phyloP scores from a whole-genome alignment of 108 stramenopile genomes.

The Stephanodiscus triporus region DNA sequence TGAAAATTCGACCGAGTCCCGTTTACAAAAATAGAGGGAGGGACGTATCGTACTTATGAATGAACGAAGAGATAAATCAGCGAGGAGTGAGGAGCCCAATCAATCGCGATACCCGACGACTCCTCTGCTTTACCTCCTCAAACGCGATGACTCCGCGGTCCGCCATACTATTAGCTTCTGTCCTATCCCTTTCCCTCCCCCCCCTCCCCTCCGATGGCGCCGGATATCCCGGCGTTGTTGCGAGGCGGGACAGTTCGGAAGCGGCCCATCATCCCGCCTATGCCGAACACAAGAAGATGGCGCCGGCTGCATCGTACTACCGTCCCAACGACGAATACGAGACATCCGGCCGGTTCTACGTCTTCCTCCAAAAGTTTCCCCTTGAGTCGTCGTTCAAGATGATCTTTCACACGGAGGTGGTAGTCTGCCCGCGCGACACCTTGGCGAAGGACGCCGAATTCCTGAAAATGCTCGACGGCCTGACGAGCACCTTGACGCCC shows the following conservation, averaged over 20 bases:
- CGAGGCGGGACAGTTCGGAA: too few relatives aligned
- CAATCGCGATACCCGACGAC: too few relatives aligned
- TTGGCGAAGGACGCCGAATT: constrained; percentile 27
- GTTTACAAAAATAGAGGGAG: too few relatives aligned
- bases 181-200: too few relatives aligned
- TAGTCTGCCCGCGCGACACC: constrained; percentile 35
- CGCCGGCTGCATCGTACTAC: not conserved
- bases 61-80: too few relatives aligned
- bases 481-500: constrained; percentile 10
- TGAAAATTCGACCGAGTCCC: too few relatives aligned
- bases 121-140: too few relatives aligned
- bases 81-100: too few relatives aligned
- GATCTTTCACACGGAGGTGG: constrained; percentile 51
- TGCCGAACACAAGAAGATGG: not conserved
- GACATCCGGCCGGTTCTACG: constrained; percentile 17
- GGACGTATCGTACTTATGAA: too few relatives aligned
- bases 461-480: constrained; percentile 23
- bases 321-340: not conserved
- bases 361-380: constrained; percentile 54
- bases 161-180: too few relatives aligned
- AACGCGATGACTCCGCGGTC: not conserved
- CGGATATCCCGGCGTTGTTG: too few relatives aligned
- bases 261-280: not conserved
- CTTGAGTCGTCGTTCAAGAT: constrained; percentile 29
- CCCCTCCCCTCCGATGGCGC: too few relatives aligned